Evolutionary conservation across 371 early-diverging fungal species (phyloP).

Genomic region (Lichtheimia hyalospora): DNA sequence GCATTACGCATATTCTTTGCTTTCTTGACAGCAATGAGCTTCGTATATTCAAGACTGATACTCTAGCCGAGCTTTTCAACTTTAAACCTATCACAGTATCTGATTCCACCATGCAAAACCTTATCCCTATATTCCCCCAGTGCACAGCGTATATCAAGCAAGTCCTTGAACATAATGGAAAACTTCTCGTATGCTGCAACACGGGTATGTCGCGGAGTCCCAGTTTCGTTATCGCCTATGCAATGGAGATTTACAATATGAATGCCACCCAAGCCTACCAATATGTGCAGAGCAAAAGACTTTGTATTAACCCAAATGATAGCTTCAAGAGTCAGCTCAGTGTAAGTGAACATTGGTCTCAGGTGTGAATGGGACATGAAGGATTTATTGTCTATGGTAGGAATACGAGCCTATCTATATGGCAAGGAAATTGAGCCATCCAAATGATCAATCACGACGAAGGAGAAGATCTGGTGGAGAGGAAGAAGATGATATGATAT

Average conservation of each 20-base stretch:
- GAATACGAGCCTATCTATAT: constrained; percentile 81
- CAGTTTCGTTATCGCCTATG: constrained; percentile 85
- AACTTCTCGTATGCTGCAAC: constrained; percentile 82
- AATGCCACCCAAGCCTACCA: constrained; percentile 73
- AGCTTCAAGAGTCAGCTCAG: constrained; percentile 79
- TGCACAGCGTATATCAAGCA: constrained; percentile 59
- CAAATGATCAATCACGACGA: constrained; percentile 46
- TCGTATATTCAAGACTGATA: constrained; percentile 34
- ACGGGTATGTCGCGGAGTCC: constrained; percentile 86
- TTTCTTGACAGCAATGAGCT: constrained; percentile 68
- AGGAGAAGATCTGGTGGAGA: constrained; percentile 59
- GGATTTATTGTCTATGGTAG: constrained; percentile 25
- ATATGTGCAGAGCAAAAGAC: constrained; percentile 80
- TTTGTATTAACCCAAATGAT: constrained; percentile 86
- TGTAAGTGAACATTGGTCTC: constrained; percentile 33
- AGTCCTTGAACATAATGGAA: constrained; percentile 53
- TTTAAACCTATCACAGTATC: constrained; percentile 55
- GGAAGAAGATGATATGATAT: constrained; percentile 18
- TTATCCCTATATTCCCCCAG: constrained; percentile 75
- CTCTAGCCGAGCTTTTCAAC: constrained; percentile 20
- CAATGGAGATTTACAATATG: constrained; percentile 73
- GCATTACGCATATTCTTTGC: constrained; percentile 77
- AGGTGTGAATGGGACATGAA: neutral
- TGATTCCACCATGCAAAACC: constrained; percentile 66
- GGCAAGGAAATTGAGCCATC: constrained; percentile 50